phyloP scores from a whole-genome alignment of 2,329 filamentous ascomycete species.

The Rosellinia necatrix region DNA sequence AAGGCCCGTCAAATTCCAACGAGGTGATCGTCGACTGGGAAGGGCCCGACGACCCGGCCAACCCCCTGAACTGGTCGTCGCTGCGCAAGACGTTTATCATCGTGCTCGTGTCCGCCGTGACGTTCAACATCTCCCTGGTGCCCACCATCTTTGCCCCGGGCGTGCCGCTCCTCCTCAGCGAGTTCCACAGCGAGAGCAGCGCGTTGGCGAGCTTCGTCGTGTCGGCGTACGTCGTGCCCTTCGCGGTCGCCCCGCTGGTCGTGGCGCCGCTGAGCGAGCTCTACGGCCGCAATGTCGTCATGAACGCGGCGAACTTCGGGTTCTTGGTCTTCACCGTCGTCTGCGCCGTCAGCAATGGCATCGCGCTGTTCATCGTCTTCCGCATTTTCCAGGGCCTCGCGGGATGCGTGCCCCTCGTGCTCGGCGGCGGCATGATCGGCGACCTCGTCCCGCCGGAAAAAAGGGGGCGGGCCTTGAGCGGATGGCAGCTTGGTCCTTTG shows the following conservation, averaged over 20 bases:
- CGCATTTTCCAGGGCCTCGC: conserved; percentile 41
- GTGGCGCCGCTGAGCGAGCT: conserved; percentile 29
- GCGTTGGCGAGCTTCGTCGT: conserved; percentile 25
- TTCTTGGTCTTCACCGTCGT: conserved; percentile 30
- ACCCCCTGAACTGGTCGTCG: conserved; percentile 23
- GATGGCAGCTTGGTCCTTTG: conserved; percentile 34
- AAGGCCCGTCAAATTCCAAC: background rate
- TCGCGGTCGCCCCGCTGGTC: conserved; percentile 25
- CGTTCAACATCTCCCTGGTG: conserved; percentile 25
- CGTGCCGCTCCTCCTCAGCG: conserved; percentile 22
- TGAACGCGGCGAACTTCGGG: conserved; percentile 24
- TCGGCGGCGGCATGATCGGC: conserved; percentile 45
- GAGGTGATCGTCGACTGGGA: conserved; percentile 25
- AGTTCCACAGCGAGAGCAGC: conserved; percentile 25
- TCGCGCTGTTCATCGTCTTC: conserved; percentile 28
- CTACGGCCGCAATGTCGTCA: conserved; percentile 27
- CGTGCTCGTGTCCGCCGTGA: conserved; percentile 15
- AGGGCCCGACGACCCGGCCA: conserved; percentile 16
- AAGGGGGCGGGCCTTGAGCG: conserved; percentile 45
- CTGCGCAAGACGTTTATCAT: conserved; percentile 21
- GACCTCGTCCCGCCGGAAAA: conserved; percentile 44
- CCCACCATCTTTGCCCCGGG: conserved; percentile 31
- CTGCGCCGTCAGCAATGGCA: conserved; percentile 22
- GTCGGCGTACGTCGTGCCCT: conserved; percentile 29
- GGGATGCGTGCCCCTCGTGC: conserved; percentile 38